A percentile compares a stretch with the other conserved stretches of the same genome.
phyloP scores from a whole-genome alignment of 1,284 basidiomycete species.

The Rhizoctonia solani region DNA sequence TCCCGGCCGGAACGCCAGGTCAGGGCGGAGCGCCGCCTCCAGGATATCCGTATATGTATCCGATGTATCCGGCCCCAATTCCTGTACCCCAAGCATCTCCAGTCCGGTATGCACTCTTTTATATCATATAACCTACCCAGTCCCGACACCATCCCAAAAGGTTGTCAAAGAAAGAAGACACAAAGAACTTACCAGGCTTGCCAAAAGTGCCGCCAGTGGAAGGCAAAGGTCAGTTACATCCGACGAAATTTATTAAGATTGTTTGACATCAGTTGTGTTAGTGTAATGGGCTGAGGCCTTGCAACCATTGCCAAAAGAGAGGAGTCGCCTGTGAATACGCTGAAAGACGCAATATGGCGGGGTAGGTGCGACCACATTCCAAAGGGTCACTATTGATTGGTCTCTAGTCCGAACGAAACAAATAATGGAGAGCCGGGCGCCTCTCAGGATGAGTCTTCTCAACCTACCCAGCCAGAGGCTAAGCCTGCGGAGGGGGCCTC shows the following conservation, averaged over 20 bases:
- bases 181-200: conserved; percentile 30
- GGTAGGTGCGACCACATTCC: neutral
- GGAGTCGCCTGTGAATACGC: conserved; percentile 31
- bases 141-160: neutral
- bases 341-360: conserved; percentile 23
- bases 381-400: neutral
- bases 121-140: neutral
- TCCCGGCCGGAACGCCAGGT: conserved; percentile 29
- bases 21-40: conserved; percentile 32
- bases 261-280: neutral
- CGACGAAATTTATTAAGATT: neutral
- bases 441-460: neutral
- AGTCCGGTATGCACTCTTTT: conserved; percentile 18
- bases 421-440: neutral
- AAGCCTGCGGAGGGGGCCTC: neutral
- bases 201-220: conserved; percentile 35
- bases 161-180: conserved; percentile 25
- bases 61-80: conserved; percentile 32
- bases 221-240: conserved; percentile 17
- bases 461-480: neutral
- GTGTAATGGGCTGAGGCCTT: conserved; percentile 32
- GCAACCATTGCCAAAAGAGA: conserved; percentile 30
- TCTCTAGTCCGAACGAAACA: conserved; percentile 14
- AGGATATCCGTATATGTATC: conserved; percentile 35
- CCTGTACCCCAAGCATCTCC: conserved; percentile 23